These are phyloP conservation scores for Leucocoprinus sp. DNA, from an alignment of 768 basidiomycete genomes.

Conservation along the genomic window DNA sequence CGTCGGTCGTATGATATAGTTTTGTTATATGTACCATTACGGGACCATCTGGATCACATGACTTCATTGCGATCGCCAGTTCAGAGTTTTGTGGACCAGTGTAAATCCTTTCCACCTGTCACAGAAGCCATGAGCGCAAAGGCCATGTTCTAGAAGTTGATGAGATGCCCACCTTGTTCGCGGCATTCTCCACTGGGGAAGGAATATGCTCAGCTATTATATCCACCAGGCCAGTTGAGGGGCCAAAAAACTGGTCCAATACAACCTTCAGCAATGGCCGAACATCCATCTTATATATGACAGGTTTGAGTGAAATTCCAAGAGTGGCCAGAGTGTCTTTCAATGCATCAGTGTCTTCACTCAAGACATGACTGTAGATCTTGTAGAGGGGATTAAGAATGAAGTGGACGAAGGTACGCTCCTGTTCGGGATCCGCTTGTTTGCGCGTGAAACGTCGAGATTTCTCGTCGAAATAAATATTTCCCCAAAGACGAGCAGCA, in stretches of 20 bases:
- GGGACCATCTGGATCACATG: conserved; percentile 78
- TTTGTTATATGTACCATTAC: conserved; percentile 92
- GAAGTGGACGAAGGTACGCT: conserved; percentile 90
- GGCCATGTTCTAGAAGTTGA: background rate
- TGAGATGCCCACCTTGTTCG: conserved; percentile 44
- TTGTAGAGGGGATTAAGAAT: conserved; percentile 96
- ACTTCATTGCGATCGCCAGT: conserved; percentile 69
- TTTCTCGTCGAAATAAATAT: conserved; percentile 87
- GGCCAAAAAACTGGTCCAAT: conserved; percentile 93
- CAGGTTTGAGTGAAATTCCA: conserved; percentile 80
- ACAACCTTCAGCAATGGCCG: conserved; percentile 90
- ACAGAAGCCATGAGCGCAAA: background rate
- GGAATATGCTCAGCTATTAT: conserved; percentile 89
- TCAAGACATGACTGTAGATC: conserved; percentile 89
- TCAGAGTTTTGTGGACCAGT: conserved; percentile 82
- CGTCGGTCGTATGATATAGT: conserved; percentile 93
- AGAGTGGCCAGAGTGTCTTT: conserved; percentile 70
- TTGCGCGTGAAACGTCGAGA: conserved; percentile 88
- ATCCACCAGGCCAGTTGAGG: conserved; percentile 83
- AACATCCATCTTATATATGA: conserved; percentile 99
- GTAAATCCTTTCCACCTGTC: conserved; percentile 75
- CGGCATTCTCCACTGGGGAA: conserved; percentile 55
- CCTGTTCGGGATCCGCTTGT: conserved; percentile 66
- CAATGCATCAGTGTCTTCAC: conserved; percentile 86
- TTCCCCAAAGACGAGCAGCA: conserved; percentile 92